A percentile compares a stretch with the other conserved stretches of the same genome.
These are phyloP conservation scores for Cercospora sesami DNA, from an alignment of 2,329 filamentous ascomycete species.

Conservation along the genomic window DNA sequence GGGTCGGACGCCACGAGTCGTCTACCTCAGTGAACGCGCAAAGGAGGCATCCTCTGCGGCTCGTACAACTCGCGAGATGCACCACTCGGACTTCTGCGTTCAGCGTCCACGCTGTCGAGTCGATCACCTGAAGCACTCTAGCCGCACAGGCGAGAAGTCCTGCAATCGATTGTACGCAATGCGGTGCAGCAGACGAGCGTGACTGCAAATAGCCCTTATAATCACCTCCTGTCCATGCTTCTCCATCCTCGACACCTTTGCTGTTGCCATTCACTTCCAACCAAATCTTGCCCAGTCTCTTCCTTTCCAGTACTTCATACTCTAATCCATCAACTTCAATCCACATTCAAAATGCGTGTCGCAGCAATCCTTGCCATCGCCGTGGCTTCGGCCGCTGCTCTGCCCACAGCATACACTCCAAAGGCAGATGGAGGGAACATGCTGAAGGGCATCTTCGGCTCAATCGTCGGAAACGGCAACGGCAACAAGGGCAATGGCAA, in stretches of 20 bases:
- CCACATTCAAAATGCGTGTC: conserved; percentile 5
- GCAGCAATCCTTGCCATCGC: conserved; percentile 6
- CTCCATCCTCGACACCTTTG: background rate
- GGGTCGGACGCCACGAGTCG: background rate
- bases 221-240: background rate
- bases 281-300: background rate
- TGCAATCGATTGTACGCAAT: background rate
- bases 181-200: background rate
- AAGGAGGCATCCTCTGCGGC: background rate
- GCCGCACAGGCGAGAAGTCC: background rate
- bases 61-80: background rate
- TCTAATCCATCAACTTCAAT: background rate
- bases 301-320: background rate
- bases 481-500: conserved; percentile 10
- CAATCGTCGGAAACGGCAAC: conserved; percentile 14
- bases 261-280: background rate
- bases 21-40: background rate
- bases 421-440: background rate
- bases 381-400: conserved; percentile 10
- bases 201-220: background rate
- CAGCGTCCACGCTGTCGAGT: background rate
- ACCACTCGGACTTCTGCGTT: background rate
- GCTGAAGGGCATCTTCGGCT: conserved; percentile 13
- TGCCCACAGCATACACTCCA: background rate
- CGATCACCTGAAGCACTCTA: background rate